A percentile compares a stretch with the other conserved stretches of the same genome.
Evolutionary conservation across 805 yeast genomes (phyloP).

Genomic region (Ogataea zsoltii): DNA sequence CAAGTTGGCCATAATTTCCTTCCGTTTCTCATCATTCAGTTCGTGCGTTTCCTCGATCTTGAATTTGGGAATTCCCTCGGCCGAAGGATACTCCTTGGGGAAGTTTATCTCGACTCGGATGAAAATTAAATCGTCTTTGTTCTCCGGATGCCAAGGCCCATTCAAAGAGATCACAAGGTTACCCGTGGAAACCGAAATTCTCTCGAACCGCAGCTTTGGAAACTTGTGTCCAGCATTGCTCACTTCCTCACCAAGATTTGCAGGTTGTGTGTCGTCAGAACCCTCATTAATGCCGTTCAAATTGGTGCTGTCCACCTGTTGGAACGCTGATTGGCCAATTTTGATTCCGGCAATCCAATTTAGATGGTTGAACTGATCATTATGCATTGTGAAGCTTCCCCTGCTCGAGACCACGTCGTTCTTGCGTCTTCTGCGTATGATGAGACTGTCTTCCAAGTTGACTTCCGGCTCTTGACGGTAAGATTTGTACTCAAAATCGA

Average conservation of each 20-base stretch:
- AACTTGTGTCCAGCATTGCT: conserved; percentile 85
- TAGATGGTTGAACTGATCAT: conserved; percentile 58
- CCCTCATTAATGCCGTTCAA: conserved; percentile 40
- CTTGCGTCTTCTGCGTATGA: conserved; percentile 22
- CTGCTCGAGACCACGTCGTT: conserved; percentile 23
- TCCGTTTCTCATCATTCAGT: conserved; percentile 47
- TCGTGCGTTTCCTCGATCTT: conserved; percentile 81
- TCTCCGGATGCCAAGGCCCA: conserved; percentile 66
- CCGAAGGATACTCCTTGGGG: conserved; percentile 71
- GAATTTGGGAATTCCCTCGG: conserved; percentile 50
- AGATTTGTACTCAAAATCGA: conserved; percentile 40
- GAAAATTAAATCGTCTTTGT: conserved; percentile 55
- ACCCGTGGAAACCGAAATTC: conserved; percentile 86
- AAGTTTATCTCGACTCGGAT: conserved; percentile 69
- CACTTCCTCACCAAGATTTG: conserved; percentile 89
- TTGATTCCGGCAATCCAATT: conserved; percentile 94
- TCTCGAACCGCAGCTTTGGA: conserved; percentile 83
- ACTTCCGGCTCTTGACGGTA: conserved; percentile 53
- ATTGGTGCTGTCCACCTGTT: conserved; percentile 29
- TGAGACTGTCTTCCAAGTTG: conserved; percentile 23
- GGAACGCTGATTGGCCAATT: conserved; percentile 55
- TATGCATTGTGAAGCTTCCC: conserved; percentile 37
- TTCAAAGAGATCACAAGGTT: conserved; percentile 70
- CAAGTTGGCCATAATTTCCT: conserved; percentile 52
- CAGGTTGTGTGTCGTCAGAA: conserved; percentile 33